phyloP scores from a whole-genome alignment of 2,329 filamentous ascomycete species.

The Cryphonectria carpinicola region DNA sequence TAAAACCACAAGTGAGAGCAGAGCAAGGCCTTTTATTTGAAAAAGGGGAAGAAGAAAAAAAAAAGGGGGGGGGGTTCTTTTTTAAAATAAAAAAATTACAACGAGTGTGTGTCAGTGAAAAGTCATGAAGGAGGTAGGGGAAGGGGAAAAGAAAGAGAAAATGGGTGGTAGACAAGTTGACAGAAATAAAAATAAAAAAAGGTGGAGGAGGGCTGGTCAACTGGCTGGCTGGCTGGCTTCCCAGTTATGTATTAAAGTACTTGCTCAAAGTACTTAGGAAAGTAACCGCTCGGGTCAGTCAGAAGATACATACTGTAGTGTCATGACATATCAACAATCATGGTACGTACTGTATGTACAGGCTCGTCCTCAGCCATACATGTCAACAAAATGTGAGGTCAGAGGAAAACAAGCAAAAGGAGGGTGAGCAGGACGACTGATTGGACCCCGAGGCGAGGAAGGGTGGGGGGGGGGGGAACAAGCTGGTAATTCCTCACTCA shows the following conservation, averaged over 20 bases:
- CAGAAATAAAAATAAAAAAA: not conserved
- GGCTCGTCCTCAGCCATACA: not conserved
- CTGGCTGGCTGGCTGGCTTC: not conserved
- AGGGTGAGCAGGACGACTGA: not conserved
- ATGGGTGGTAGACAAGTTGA: not conserved
- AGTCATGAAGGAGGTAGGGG: not conserved
- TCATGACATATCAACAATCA: not conserved
- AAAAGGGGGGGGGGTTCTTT: no score
- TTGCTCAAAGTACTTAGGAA: no score
- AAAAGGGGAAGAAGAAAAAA: not conserved
- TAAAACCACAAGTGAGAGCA: not conserved
- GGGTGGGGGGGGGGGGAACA: no score
- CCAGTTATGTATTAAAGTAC: not conserved
- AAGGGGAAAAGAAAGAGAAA: not conserved
- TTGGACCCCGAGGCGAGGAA: not conserved
- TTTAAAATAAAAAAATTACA: not conserved
- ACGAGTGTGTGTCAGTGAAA: not conserved
- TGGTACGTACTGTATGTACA: not conserved
- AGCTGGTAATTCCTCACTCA: conserved; percentile 12
- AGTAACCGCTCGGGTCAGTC: conserved; percentile 3
- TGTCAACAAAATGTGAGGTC: conserved; percentile 11
- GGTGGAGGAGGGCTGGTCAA: not conserved
- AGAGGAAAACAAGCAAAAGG: not conserved
- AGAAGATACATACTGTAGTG: not conserved
- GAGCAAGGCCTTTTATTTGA: not conserved